phyloP scores from a whole-genome alignment of 352 stramenopile species.

The Pythium rhizo-oryzae region DNA sequence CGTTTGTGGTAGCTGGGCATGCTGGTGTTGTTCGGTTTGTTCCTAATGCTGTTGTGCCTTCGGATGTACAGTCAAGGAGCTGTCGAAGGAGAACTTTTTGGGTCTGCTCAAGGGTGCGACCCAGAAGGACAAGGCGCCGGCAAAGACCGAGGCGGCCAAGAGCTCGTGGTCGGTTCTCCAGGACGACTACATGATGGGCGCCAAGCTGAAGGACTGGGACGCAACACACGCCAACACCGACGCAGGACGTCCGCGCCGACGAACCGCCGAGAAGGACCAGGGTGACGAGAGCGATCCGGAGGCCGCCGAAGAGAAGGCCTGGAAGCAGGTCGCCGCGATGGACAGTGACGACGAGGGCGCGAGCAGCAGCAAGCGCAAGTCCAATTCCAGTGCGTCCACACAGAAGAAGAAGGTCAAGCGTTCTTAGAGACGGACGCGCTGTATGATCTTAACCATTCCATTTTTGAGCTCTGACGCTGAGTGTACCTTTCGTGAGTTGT shows the following conservation, averaged over 20 bases:
- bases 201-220: conserved; percentile 88
- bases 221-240: conserved; percentile 35
- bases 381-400: conserved; percentile 27
- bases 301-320: conserved; percentile 62
- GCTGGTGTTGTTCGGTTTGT: not conserved
- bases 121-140: conserved; percentile 30
- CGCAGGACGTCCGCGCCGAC: conserved; percentile 20
- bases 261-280: conserved; percentile 15
- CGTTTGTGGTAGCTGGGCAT: not conserved
- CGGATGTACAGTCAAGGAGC: conserved; percentile 59
- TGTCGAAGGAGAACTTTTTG: conserved; percentile 86
- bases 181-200: conserved; percentile 87
- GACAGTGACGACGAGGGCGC: conserved; percentile 55
- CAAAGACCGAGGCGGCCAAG: conserved; percentile 43
- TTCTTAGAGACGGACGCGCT: conserved; percentile 19
- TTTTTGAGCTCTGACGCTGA: not conserved
- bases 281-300: conserved; percentile 63
- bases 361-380: conserved; percentile 40
- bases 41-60: not conserved
- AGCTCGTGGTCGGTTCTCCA: conserved; percentile 82
- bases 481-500: not conserved
- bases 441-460: conserved; percentile 15
- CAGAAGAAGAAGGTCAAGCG: conserved; percentile 43
- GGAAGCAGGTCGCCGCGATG: conserved; percentile 57
- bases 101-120: conserved; percentile 67